phyloP scores from a whole-genome alignment of 2,329 filamentous ascomycete species.

The Ophiostoma sp. region DNA sequence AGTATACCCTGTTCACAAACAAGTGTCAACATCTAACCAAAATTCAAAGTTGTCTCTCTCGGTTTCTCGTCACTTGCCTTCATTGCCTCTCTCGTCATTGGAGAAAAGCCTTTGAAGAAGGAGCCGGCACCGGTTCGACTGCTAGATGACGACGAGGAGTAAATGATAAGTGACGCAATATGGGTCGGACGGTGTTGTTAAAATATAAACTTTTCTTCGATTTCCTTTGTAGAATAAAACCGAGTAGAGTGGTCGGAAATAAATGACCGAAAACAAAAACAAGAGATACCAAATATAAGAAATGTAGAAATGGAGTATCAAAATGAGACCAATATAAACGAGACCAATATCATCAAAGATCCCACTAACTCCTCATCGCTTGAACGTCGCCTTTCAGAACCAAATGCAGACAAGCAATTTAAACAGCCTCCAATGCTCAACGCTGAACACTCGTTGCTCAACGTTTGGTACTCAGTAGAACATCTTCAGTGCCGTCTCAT shows the following conservation, averaged over 20 bases:
- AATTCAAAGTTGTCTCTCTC: conserved; percentile 28
- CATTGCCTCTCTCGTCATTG: conserved; percentile 20
- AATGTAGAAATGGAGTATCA: neutral
- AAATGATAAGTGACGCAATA: neutral
- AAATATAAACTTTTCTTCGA: neutral
- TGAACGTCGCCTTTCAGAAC: neutral
- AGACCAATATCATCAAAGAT: neutral
- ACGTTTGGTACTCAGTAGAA: conserved; percentile 31
- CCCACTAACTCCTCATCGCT: neutral
- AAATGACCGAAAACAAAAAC: neutral
- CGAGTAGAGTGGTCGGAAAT: neutral
- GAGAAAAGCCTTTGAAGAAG: conserved; percentile 29
- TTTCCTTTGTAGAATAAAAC: neutral
- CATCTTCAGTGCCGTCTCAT: conserved; percentile 35
- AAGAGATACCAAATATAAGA: conserved; percentile 3
- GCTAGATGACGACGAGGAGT: neutral
- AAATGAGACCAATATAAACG: neutral
- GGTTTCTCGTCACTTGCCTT: conserved; percentile 26
- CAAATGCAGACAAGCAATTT: neutral
- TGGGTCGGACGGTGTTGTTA: neutral
- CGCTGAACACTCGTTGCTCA: no score
- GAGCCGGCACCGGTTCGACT: neutral
- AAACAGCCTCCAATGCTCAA: neutral
- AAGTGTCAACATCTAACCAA: conserved; percentile 1
- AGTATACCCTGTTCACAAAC: neutral